Evolutionary conservation across 495 filamentous ascomycete species (phyloP), one percentile per base, ranked within the genome.

Genomic region (Podospora appendiculata): DNA sequence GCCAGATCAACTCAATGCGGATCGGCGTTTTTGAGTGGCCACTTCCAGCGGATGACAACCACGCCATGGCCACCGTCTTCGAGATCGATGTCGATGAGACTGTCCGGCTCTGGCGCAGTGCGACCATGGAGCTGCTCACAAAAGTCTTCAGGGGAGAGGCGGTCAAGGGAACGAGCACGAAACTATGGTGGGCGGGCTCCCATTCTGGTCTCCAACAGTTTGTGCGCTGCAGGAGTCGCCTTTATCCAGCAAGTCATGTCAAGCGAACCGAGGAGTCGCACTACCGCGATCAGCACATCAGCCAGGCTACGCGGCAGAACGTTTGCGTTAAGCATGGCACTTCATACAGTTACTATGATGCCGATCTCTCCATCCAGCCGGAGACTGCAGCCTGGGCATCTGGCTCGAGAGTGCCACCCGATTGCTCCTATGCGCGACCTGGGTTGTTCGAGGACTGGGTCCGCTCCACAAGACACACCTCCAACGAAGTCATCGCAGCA

Each of bases 11-110:
- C n/a, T n/a, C n/a, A n/a, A 57, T 89, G 19, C 50, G 12, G 0
- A 85, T 89, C 41, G 6, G 57, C 0, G 47, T 81, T 46, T 70
- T 83, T 50, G 83, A 87, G 55, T 86, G 80, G 82, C 84, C 84
- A 4, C 62, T 88, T 8, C 79, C 84, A 0, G 12, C n/a, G 0
- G 45, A n/a, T n/a, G n/a, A n/a, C n/a, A n/a, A n/a, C n/a, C n/a
- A n/a, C n/a, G 66, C 71, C 1, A 75, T 78, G 50, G 65, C 76
- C 0, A 68, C 70, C 0, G 72, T 86, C 0, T 85, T 88, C 43
- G 84, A 88, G 62, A 66, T 86, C 0, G 35, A 54, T 10, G 60
- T 75, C 0, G 81, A 82, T 6, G 10, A 14, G 0, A 45, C 53
- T 0, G 74, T 85, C 43, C 53, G 38, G 11, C 43, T 59, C 8